Conservation (phyloP, 2,329 filamentous ascomycete species). For the Orbilia brochopaga region DNA sequence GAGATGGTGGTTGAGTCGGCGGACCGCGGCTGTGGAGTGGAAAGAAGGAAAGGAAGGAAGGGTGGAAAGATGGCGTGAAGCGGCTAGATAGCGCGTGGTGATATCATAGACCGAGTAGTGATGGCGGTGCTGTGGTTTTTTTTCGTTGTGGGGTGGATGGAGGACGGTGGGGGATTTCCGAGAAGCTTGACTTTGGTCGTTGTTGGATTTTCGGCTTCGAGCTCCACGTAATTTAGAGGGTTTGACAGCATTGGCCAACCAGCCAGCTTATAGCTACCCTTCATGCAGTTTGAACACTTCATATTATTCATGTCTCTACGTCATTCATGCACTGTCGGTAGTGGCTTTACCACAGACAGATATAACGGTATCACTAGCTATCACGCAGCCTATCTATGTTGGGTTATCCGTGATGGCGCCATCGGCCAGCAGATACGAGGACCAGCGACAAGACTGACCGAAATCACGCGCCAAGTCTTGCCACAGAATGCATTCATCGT, state of each 20-base stretch:
- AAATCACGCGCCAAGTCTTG: conserved; percentile 1
- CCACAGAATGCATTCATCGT: conserved; percentile 18
- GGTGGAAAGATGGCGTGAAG: background rate
- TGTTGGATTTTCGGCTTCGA: background rate
- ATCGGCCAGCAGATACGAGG: background rate
- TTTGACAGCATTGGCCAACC: no score
- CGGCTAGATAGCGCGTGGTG: background rate
- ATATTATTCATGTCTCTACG: no score
- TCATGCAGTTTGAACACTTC: no score
- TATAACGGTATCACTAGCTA: background rate
- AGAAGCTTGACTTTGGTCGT: background rate
- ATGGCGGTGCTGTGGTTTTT: background rate
- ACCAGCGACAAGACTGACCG: background rate
- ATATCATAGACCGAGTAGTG: background rate
- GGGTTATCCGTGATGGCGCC: no score
- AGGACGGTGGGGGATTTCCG: background rate
- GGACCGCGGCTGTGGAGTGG: background rate
- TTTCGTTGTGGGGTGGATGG: background rate
- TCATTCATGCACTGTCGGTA: no score
- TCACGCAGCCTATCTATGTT: no score
- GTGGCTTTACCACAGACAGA: no score
- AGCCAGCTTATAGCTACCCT: no score
- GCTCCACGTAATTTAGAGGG: background rate
- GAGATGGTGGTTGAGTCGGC: conserved; percentile 7
- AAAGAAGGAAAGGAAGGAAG: background rate